Evolutionary conservation across 331 rosid species (phyloP), one percentile per base, ranked within the genome.

Genomic region (Quercus tomentella): DNA sequence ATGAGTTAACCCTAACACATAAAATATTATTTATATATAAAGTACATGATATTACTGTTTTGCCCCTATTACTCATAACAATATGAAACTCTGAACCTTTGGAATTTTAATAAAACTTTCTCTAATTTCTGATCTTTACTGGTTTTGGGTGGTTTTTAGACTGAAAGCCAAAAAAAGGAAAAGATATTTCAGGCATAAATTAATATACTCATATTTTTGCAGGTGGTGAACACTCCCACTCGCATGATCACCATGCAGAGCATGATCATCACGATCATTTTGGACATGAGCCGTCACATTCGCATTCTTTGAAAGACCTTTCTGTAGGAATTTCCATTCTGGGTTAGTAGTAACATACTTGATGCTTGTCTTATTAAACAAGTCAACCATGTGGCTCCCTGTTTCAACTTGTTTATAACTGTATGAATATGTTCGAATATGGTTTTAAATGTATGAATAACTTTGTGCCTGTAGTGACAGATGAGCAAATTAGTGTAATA

Each of bases 301-400:
- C 97, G 14, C 98, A 95, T 88, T 91, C 99, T 80, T 72, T 95
- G 70, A 87, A 91, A 26, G 99, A 93, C 87, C 97, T 95, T 73
- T 90, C 96, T 55, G 89, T 89, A 35, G 98, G 99, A 84, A 22
- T 93, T 49, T 90, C 98, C 15, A 66, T 95, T 83, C 89, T 95
- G 57, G 99, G 99, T 91, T 76, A 83, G 98, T 89, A 72, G 65
- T 21, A 31, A 78, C 70, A 63, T 80, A 76, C 72, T 63, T 76
- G 71, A 67, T 71, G 52, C 17, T 33, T 82, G 25, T 76, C 63
- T 83, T 22, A 30, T 54, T 57, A 37, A 57, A 30, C n/a, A 4
- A 35, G 69, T 71, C 57, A 63, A 80, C 11, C 75, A 73, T 74
- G 70, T 76, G 73, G 69, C 61, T 70, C n/a, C 51, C 11, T 35